A percentile compares a stretch with the other conserved stretches of the same genome.
phyloP scores from a whole-genome alignment of 371 early-diverging fungal species.

The Rhizopus sp. region DNA sequence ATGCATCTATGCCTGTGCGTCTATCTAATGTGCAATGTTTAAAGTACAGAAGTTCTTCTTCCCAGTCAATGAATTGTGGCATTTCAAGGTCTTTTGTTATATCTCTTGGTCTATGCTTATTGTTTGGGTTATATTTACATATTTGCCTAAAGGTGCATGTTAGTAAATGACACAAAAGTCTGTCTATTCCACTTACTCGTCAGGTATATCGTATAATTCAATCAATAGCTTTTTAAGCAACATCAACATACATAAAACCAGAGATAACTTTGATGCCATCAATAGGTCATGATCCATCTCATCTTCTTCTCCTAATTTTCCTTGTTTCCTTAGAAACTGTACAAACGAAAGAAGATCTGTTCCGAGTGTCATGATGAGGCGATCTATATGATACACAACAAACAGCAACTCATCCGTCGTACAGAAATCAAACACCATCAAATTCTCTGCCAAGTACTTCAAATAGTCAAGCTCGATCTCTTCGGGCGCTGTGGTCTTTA shows the following conservation, averaged over 20 bases:
- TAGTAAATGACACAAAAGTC: neutral
- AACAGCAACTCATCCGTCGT: conserved; percentile 79
- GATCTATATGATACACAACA: conserved; percentile 69
- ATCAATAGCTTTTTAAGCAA: conserved; percentile 62
- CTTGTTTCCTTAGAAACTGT: conserved; percentile 32
- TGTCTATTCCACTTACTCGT: conserved; percentile 45
- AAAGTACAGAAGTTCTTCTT: conserved; percentile 23
- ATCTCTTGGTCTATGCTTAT: conserved; percentile 13
- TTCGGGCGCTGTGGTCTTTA: conserved; percentile 22
- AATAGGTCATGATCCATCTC: conserved; percentile 13
- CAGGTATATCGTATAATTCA: conserved; percentile 63
- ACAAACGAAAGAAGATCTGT: conserved; percentile 57
- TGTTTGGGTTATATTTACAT: conserved; percentile 18
- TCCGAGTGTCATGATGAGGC: conserved; percentile 70
- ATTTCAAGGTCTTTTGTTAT: conserved; percentile 21
- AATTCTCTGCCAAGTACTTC: conserved; percentile 80
- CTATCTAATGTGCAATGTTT: conserved; percentile 7
- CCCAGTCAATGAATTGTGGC: conserved; percentile 25
- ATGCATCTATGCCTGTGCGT: conserved; percentile 24
- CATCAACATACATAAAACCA: conserved; percentile 61
- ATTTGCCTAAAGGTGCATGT: conserved; percentile 16
- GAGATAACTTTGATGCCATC: conserved; percentile 37
- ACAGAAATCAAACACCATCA: conserved; percentile 73
- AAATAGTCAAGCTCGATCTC: conserved; percentile 60
- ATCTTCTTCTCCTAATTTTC: conserved; percentile 8